Base-by-base conservation (phyloP, 139 green algal genomes). In the Mychonastes homosphaera region DNA sequence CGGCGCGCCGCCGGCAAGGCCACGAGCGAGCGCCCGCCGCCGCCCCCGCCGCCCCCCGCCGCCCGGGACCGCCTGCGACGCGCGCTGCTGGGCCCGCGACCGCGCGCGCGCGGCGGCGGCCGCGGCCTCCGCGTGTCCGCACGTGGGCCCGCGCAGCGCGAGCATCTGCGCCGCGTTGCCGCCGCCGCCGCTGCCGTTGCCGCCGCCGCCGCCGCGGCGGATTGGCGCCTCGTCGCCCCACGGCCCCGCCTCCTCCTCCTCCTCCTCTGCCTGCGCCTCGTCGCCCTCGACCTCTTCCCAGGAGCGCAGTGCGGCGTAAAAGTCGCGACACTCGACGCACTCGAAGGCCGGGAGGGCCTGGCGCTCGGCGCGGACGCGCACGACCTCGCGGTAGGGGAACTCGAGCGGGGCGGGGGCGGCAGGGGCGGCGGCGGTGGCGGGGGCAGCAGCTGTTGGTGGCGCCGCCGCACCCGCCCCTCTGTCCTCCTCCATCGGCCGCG, bases 371-470 rank as follows among this genome's bases (percentile, higher is more conserved):
- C 56, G 55, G 5, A 44, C 49, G 0, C 65, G 57, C 2, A 72
- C 52, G 12, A 72, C 65, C 19, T 64, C 52, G 16, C 39, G 21
- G 21, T 56, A 65, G 34, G 56, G 56, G 46, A n/a, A 65, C 34
- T 19, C 21, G n/a, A n/a, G n/a, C n/a, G n/a, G n/a, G n/a, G n/a
- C n/a, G n/a, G n/a, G n/a, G n/a, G n/a, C n/a, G n/a, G n/a, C n/a
- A n/a, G n/a, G n/a, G n/a, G n/a, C n/a, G n/a, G n/a, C n/a, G n/a
- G n/a, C n/a, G n/a, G n/a, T n/a, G n/a, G n/a, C 16, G 45, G 53
- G 32, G 18, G 12, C 24, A 23, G 6, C 24, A 54, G 16, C 47
- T 54, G 47, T 15, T 23, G 8, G 10, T 5, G 19, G 41, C 41
- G 13, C 24, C 47, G 47, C 16, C 24, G 47, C 47, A 54, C 12